Evolutionary conservation across 2,329 filamentous ascomycete genomes (phyloP).

Genomic region (Colletotrichum limetticola): DNA sequence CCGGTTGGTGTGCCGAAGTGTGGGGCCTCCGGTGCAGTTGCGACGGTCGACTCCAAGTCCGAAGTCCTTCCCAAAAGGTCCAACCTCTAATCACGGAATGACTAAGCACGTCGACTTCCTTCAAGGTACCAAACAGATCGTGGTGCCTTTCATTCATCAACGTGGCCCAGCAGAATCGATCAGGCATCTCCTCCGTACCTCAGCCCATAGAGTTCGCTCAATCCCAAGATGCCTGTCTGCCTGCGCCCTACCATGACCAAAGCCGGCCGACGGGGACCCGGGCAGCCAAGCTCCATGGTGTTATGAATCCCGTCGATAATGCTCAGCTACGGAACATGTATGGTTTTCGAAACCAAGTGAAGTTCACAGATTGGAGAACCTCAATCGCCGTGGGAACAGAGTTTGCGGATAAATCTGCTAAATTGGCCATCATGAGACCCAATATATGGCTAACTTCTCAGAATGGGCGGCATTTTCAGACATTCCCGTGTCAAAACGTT

Average conservation of each 20-base stretch:
- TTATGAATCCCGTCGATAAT: not conserved
- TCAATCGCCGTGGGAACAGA: not conserved
- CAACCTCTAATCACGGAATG: not conserved
- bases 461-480: not conserved
- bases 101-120: not conserved
- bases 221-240: too few relatives aligned
- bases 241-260: too few relatives aligned
- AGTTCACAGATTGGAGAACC: not conserved
- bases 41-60: too few relatives aligned
- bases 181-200: not conserved
- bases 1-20: not conserved
- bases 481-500: not conserved
- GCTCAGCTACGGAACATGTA: not conserved
- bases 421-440: not conserved
- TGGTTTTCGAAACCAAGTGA: not conserved
- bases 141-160: not conserved
- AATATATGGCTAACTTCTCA: not conserved
- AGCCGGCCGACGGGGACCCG: not conserved
- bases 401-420: too few relatives aligned
- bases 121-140: too few relatives aligned
- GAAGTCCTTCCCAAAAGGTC: not conserved
- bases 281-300: not conserved
- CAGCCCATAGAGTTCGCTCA: not conserved
- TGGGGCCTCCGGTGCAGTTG: not conserved
- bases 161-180: not conserved